These are phyloP conservation scores for Pythium grandisporangium DNA, from an alignment of 352 stramenopile genomes.

Conservation along the genomic window DNA sequence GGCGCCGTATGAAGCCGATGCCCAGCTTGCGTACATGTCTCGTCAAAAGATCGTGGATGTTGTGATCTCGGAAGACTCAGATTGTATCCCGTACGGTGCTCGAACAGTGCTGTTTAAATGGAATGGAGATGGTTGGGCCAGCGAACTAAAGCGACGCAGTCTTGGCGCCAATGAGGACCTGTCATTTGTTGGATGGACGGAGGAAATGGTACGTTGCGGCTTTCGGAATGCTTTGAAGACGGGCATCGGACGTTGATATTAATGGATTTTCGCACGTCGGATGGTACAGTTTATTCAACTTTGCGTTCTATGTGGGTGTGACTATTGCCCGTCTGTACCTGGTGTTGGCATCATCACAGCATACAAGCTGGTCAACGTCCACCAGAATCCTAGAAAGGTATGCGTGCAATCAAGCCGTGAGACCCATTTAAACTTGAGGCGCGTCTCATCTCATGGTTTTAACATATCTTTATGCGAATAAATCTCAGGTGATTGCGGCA, in stretches of 20 bases:
- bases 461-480: too few species aligned
- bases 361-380: constrained; percentile 57
- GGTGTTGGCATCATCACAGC: constrained; percentile 79
- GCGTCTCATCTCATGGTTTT: too few species aligned
- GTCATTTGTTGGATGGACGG: constrained; percentile 75
- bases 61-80: constrained; percentile 96
- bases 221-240: too few species aligned
- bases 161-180: constrained; percentile 75
- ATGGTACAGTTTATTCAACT: constrained; percentile 57
- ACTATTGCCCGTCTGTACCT: constrained; percentile 77
- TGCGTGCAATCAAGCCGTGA: too few species aligned
- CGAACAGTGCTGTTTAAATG: constrained; percentile 91
- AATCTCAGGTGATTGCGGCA: constrained; percentile 41
- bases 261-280: too few species aligned
- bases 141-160: constrained; percentile 79
- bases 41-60: constrained; percentile 84
- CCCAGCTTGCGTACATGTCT: constrained; percentile 93
- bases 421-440: too few species aligned
- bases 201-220: constrained; percentile 82
- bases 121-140: constrained; percentile 73
- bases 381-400: constrained; percentile 44
- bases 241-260: too few species aligned
- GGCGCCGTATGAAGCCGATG: constrained; percentile 97
- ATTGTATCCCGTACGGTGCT: constrained; percentile 94
- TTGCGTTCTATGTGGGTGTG: constrained; percentile 83